Evolutionary conservation across 352 stramenopile species (phyloP).

Genomic region (Phytophthora agathidicida): DNA sequence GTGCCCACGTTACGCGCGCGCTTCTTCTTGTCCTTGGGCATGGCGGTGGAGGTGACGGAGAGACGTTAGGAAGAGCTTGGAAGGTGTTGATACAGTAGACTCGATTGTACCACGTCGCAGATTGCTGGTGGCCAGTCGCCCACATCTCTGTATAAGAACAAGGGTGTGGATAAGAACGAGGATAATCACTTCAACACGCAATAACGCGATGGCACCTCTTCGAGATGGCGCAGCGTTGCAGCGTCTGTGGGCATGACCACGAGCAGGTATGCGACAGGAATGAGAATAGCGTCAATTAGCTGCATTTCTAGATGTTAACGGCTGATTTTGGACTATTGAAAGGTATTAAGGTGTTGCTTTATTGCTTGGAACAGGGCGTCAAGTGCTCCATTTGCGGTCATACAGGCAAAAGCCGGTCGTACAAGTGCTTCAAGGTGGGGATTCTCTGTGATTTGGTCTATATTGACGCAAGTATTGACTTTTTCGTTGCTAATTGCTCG

Average conservation of each 20-base stretch:
- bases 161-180: conserved; percentile 1
- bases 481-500: not conserved
- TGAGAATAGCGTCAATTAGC: not conserved
- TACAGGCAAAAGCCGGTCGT: conserved; percentile 68
- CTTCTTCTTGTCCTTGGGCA: conserved; percentile 93
- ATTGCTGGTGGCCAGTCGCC: conserved; percentile 33
- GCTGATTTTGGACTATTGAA: conserved; percentile 1
- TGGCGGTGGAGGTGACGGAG: conserved; percentile 13
- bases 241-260: conserved; percentile 36
- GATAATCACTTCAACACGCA: conserved; percentile 5
- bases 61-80: not conserved
- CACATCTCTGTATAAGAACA: conserved; percentile 23
- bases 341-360: conserved; percentile 1
- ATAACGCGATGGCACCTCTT: too few species aligned
- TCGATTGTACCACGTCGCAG: conserved; percentile 36
- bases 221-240: conserved; percentile 18
- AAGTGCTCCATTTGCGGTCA: conserved; percentile 75
- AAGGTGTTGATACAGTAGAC: conserved; percentile 4
- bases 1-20: conserved; percentile 73
- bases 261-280: conserved; percentile 27
- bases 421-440: conserved; percentile 59
- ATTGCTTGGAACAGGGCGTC: conserved; percentile 33
- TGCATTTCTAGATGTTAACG: conserved; percentile 2
- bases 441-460: not conserved
- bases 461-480: not conserved